These are phyloP conservation scores for Pichia norvegensis DNA, from an alignment of 1,139 yeast genomes.

Conservation along the genomic window DNA sequence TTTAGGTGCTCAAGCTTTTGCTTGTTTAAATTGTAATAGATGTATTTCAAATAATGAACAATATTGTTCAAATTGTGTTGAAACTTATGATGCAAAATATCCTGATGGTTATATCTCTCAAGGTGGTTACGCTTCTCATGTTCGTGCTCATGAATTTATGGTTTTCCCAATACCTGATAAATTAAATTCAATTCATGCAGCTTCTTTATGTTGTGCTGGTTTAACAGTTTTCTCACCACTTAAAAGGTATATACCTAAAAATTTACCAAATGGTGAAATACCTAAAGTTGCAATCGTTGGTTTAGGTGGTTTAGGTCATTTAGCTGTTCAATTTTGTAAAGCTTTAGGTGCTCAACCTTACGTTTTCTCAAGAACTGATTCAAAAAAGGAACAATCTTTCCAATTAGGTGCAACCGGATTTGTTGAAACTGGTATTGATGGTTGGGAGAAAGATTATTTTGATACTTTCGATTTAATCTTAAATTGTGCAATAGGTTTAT, in stretches of 20 bases:
- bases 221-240: conserved; percentile 55
- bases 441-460: conserved; percentile 32
- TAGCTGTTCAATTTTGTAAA: conserved; percentile 48
- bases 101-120: conserved; percentile 38
- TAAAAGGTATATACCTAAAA: conserved; percentile 31
- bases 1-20: conserved; percentile 46
- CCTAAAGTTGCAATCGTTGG: conserved; percentile 49
- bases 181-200: conserved; percentile 41
- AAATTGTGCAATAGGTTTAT: conserved; percentile 46
- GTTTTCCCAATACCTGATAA: conserved; percentile 50
- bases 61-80: conserved; percentile 37
- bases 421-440: conserved; percentile 40
- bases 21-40: conserved; percentile 42
- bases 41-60: conserved; percentile 43
- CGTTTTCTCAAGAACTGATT: conserved; percentile 44
- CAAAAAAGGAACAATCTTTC: conserved; percentile 44
- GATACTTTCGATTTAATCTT: conserved; percentile 41
- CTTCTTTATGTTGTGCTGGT: conserved; percentile 63
- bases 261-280: conserved; percentile 30
- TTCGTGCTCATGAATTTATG: conserved; percentile 46
- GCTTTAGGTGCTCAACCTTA: conserved; percentile 53
- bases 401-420: conserved; percentile 46
- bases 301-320: conserved; percentile 55
- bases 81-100: conserved; percentile 40
- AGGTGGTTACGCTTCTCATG: conserved; percentile 59